Evolutionary conservation across 1,284 basidiomycete species (phyloP), one percentile per base, ranked within the genome.

Genomic region (Irpex lacteus): DNA sequence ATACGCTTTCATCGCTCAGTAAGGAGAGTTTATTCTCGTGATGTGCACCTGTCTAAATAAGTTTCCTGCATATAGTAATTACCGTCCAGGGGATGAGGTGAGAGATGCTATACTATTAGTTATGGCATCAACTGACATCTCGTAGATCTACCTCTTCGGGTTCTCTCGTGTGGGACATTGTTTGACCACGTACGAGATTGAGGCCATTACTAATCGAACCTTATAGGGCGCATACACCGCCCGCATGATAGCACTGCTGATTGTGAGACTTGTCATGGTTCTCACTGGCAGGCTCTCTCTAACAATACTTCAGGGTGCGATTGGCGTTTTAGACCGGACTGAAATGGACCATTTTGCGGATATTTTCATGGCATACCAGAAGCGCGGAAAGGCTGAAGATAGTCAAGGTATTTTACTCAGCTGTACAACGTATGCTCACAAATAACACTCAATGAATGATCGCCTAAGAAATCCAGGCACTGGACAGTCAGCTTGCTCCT

Each of bases 1-100:
- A 26, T 91, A 90, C 74, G 86, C 82, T 8, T 91, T 91, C 72
- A 87, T 91, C 69, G 82, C 89, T 11, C 87, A 90, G 88, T 89
- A 70, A 73, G 87, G 76, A 21, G 54, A 34, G 7, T 34, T 18
- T 3, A n/a, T 37, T 49, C 54, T 55, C 15, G n/a, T 53, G 13
- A 8, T 11, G 34, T 3, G n/a, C 11, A 18, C 2, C 19, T 60
- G 50, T 57, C 3, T 40, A 5, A 15, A 8, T 26, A 15, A 26
- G 26, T 26, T 26, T 26, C 26, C 26, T 26, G 26, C 26, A 21
- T 56, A 18, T 59, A 90, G 88, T 66, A 90, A 91, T 68, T 91
- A 85, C 68, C 76, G 76, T 59, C 86, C 85, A 7, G 89, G 87
- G 55, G 89, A 91, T 74, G 89, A 91, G 79, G 88, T 88, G 68